Conservation (phyloP, 805 yeast species). For the Saccharomycopsis guyanensis region DNA sequence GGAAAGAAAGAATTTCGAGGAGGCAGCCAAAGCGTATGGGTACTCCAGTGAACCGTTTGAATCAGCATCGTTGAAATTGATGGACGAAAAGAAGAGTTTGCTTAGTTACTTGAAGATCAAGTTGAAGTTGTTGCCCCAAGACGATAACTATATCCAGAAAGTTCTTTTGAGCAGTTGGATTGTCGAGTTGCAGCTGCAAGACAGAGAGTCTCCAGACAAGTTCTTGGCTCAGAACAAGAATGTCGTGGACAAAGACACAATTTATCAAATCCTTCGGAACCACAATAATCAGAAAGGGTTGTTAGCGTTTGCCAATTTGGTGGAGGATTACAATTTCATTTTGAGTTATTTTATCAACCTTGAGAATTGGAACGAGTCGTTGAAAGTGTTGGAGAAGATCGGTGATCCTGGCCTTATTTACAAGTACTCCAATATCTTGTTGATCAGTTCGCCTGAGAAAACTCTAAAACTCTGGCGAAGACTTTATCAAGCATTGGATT, state of each 20-base stretch:
- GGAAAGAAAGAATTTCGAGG: constrained; percentile 25
- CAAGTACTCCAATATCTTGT: constrained; percentile 57
- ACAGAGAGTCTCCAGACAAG: constrained; percentile 27
- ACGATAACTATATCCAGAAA: constrained; percentile 36
- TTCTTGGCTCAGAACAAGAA: constrained; percentile 46
- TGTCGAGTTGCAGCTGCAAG: constrained; percentile 46
- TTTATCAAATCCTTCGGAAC: constrained; percentile 62
- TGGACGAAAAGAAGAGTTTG: constrained; percentile 40
- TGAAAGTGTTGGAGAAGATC: constrained; percentile 46
- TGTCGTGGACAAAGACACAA: constrained; percentile 54
- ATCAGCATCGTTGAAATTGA: constrained; percentile 49
- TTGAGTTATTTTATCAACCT: constrained; percentile 59
- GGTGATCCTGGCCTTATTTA: constrained; percentile 46
- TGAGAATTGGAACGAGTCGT: constrained; percentile 68
- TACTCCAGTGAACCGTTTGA: constrained; percentile 61
- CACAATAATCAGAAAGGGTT: constrained; percentile 61
- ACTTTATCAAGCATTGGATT: constrained; percentile 41
- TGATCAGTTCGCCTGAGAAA: constrained; percentile 57
- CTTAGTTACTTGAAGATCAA: constrained; percentile 39
- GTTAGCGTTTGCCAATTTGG: constrained; percentile 56
- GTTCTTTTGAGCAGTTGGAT: constrained; percentile 59
- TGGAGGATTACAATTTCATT: constrained; percentile 63
- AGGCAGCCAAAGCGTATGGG: constrained; percentile 57
- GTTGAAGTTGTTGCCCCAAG: constrained; percentile 28
- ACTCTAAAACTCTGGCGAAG: constrained; percentile 79